Conservation (phyloP, 2,329 filamentous ascomycete species). For the Metarhizium robertsii region DNA sequence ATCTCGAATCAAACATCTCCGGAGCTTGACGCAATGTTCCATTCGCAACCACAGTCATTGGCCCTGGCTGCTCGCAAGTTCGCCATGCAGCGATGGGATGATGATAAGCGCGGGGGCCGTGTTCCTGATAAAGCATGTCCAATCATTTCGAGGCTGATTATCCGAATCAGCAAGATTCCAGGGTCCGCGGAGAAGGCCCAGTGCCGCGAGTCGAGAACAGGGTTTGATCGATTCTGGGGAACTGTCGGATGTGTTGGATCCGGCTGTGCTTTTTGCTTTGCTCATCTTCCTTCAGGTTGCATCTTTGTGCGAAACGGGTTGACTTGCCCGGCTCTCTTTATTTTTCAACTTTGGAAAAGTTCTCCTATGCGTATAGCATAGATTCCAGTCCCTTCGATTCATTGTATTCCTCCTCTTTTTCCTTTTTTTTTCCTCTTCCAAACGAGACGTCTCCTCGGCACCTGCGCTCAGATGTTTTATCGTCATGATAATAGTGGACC, state of each 20-base stretch:
- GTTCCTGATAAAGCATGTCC: slow-evolving; percentile 2
- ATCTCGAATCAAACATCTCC: not conserved
- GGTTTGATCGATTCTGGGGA: not conserved
- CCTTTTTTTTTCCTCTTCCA: not conserved
- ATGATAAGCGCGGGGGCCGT: not conserved
- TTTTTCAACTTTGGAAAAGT: too few relatives aligned
- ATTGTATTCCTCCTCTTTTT: not conserved
- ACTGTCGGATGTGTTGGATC: too few relatives aligned
- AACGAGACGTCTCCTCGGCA: not conserved
- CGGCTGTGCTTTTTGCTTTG: too few relatives aligned
- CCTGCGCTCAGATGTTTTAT: not conserved
- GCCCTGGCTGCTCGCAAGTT: not conserved
- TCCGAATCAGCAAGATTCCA: not conserved
- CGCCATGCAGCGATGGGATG: too few relatives aligned
- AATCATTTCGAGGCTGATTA: slow-evolving; percentile 1
- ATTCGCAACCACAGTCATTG: not conserved
- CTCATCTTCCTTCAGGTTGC: too few relatives aligned
- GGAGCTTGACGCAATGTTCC: too few relatives aligned
- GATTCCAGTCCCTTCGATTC: too few relatives aligned
- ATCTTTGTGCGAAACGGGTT: too few relatives aligned
- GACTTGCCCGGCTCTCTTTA: too few relatives aligned
- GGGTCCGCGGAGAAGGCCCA: slow-evolving; percentile 2
- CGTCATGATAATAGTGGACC: not conserved
- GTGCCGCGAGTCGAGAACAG: not conserved
- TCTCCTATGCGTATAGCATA: too few relatives aligned